These are phyloP conservation scores for Stachybotrys chartarum DNA, from an alignment of 2,329 filamentous ascomycete species.

Conservation along the genomic window DNA sequence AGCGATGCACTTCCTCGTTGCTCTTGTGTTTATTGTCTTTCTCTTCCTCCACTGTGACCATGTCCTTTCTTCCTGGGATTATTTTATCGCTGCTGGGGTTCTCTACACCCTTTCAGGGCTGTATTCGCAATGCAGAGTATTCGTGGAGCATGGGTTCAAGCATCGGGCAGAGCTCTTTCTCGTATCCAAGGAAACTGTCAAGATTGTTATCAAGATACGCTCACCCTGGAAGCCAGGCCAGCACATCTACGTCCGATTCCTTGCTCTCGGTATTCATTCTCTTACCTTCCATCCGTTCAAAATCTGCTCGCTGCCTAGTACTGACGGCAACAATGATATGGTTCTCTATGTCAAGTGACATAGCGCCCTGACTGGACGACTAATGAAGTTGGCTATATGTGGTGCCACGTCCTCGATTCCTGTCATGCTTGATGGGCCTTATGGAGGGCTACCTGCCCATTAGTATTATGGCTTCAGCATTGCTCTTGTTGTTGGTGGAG, in stretches of 20 bases:
- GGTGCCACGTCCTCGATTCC: conserved; percentile 3
- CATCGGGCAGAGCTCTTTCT: conserved; percentile 32
- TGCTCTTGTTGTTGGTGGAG: conserved; percentile 44
- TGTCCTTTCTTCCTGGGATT: conserved; percentile 50
- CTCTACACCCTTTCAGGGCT: conserved; percentile 20
- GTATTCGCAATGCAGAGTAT: conserved; percentile 41
- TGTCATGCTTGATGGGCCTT: conserved; percentile 51
- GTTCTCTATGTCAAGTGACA: conserved; percentile 46
- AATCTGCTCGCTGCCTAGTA: conserved; percentile 39
- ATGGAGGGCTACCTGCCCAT: conserved; percentile 39
- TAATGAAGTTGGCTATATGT: conserved; percentile 13
- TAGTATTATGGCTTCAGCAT: conserved; percentile 31
- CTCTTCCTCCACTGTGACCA: conserved; percentile 56
- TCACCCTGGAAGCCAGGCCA: conserved; percentile 44
- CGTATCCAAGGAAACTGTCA: conserved; percentile 28
- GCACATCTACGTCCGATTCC: conserved; percentile 48
- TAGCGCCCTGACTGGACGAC: conserved; percentile 39
- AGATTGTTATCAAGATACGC: conserved; percentile 33
- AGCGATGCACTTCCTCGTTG: conserved; percentile 43
- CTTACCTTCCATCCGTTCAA: conserved; percentile 48
- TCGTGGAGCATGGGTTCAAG: conserved; percentile 40
- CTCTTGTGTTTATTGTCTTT: conserved; percentile 47
- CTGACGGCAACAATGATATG: conserved; percentile 22
- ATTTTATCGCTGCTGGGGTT: conserved; percentile 49
- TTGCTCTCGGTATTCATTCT: conserved; percentile 32